Evolutionary conservation across 805 yeast genomes (phyloP).

Genomic region (Geotrichum ghanense): DNA sequence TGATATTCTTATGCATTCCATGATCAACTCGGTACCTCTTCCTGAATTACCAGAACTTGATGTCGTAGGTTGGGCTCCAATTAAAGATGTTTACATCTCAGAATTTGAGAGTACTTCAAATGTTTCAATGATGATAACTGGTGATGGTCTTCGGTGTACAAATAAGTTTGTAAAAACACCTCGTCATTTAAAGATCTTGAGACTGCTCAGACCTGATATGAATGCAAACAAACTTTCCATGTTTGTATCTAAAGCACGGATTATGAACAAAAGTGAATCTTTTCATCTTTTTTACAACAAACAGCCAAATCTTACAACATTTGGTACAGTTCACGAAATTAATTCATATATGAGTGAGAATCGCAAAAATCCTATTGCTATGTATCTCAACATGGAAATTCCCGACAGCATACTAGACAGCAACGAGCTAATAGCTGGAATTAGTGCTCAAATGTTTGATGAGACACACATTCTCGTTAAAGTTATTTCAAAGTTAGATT

Average conservation of each 20-base stretch:
- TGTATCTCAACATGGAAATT: slow-evolving; percentile 51
- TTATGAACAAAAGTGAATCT: slow-evolving; percentile 68
- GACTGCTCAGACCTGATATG: slow-evolving; percentile 16
- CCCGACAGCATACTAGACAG: slow-evolving; percentile 27
- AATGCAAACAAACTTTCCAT: slow-evolving; percentile 37
- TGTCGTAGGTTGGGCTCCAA: slow-evolving; percentile 58
- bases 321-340: slow-evolving; percentile 28
- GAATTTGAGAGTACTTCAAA: slow-evolving; percentile 27
- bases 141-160: slow-evolving; percentile 11
- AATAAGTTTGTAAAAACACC: neutral
- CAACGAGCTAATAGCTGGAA: slow-evolving; percentile 33
- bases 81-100: slow-evolving; percentile 43
- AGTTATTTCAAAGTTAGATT: neutral
- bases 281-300: slow-evolving; percentile 66
- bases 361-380: slow-evolving; percentile 45
- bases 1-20: slow-evolving; percentile 80
- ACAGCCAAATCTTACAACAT: slow-evolving; percentile 18
- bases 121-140: slow-evolving; percentile 23
- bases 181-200: slow-evolving; percentile 15
- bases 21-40: slow-evolving; percentile 75
- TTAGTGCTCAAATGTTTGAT: slow-evolving; percentile 24
- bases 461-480: neutral
- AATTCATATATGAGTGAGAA: slow-evolving; percentile 24
- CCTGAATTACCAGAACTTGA: slow-evolving; percentile 50
- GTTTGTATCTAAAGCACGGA: slow-evolving; percentile 53